phyloP scores from a whole-genome alignment of 192 early-diverging fungal species.

The Fimicolochytrium jonesii region DNA sequence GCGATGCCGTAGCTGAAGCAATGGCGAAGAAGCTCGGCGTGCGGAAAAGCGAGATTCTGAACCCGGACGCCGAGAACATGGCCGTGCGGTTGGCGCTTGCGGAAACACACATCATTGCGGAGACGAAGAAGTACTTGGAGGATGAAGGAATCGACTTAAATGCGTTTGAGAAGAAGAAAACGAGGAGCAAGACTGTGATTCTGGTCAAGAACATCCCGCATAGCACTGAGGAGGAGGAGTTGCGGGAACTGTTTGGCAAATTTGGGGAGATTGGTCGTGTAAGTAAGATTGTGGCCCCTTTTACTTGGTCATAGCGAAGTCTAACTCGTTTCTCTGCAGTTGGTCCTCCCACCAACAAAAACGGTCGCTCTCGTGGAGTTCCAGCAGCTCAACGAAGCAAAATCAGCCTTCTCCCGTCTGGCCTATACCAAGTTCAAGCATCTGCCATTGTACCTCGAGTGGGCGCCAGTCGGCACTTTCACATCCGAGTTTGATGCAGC shows the following conservation, averaged over 20 bases:
- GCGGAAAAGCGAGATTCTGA: slow-evolving; percentile 86
- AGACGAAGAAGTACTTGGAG: slow-evolving; percentile 90
- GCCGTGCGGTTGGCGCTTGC: slow-evolving; percentile 93
- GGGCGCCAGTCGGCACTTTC: slow-evolving; percentile 84
- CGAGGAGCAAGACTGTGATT: slow-evolving; percentile 84
- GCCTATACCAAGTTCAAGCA: slow-evolving; percentile 92
- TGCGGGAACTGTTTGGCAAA: slow-evolving; percentile 75
- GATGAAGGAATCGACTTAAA: slow-evolving; percentile 79
- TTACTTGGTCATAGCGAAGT: neutral
- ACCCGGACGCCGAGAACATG: slow-evolving; percentile 80
- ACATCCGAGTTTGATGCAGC: slow-evolving; percentile 49
- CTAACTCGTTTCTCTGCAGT: slow-evolving; percentile 15
- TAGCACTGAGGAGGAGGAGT: slow-evolving; percentile 75
- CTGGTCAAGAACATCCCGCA: slow-evolving; percentile 94
- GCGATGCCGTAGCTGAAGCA: slow-evolving; percentile 90
- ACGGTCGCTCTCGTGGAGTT: slow-evolving; percentile 96
- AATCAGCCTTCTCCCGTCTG: slow-evolving; percentile 78
- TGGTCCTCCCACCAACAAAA: slow-evolving; percentile 83
- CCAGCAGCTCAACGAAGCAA: slow-evolving; percentile 82
- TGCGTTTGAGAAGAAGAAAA: slow-evolving; percentile 64
- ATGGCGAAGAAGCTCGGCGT: slow-evolving; percentile 91
- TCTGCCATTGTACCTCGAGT: slow-evolving; percentile 88
- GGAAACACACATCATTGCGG: slow-evolving; percentile 93
- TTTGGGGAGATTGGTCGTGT: slow-evolving; percentile 89
- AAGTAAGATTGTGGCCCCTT: slow-evolving; percentile 37